phyloP scores from a whole-genome alignment of 2,329 filamentous ascomycete genomes.

The Sphaerulina musiva region DNA sequence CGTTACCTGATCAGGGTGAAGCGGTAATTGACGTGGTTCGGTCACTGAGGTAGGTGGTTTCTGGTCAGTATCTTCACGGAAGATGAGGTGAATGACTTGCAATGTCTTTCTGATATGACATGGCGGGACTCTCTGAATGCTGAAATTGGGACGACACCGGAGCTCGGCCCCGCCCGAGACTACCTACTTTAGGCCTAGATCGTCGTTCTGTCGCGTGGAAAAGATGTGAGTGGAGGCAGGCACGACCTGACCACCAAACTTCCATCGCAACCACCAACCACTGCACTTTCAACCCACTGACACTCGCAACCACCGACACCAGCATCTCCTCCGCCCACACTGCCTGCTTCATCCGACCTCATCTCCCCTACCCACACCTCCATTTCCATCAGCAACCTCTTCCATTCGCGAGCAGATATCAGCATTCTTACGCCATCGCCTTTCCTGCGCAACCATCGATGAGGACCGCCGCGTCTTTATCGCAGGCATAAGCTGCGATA shows the following conservation, averaged over 20 bases:
- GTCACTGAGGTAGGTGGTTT: too few species aligned
- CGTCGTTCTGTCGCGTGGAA: neutral
- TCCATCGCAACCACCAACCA: too few species aligned
- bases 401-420: neutral
- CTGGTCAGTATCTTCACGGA: too few species aligned
- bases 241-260: too few species aligned
- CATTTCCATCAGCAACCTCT: neutral
- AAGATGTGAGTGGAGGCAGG: neutral
- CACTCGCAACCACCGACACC: neutral
- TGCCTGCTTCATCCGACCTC: neutral
- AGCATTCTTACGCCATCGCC: neutral
- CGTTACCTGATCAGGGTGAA: too few species aligned
- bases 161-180: neutral
- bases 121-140: too few species aligned
- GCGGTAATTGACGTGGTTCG: too few species aligned
- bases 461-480: constrained; percentile 7
- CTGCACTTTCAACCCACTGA: neutral
- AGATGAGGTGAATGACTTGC: too few species aligned
- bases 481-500: constrained; percentile 17
- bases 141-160: neutral
- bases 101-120: too few species aligned
- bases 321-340: neutral
- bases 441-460: constrained; percentile 6
- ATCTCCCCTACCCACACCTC: neutral
- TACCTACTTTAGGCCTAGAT: too few species aligned